Evolutionary conservation across 164 flowering plant species (phyloP).

Genomic region (Liquidambar formosana): DNA sequence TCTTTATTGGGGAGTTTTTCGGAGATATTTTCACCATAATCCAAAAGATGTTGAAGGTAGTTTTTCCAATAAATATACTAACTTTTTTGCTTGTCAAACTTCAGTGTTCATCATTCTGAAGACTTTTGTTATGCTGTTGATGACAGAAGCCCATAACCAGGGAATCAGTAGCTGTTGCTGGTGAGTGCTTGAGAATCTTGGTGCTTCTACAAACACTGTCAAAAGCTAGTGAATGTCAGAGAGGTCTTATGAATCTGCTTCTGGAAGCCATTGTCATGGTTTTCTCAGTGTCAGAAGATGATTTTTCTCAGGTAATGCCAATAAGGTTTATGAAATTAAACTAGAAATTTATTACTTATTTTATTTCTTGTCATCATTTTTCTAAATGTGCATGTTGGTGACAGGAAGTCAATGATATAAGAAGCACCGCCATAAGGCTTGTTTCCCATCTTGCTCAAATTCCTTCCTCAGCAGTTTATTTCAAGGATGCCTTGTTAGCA

Average conservation of each 20-base stretch:
- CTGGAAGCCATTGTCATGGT: slow-evolving; percentile 71
- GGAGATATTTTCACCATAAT: slow-evolving; percentile 48
- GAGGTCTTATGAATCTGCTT: slow-evolving; percentile 59
- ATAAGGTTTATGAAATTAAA: not conserved
- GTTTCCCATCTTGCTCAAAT: slow-evolving; percentile 89
- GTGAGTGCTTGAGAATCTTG: slow-evolving; percentile 76
- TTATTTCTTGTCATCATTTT: not conserved
- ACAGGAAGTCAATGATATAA: slow-evolving; percentile 72
- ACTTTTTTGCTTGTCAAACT: not conserved
- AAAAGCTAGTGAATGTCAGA: slow-evolving; percentile 53
- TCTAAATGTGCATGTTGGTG: slow-evolving; percentile 5
- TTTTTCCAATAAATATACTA: not conserved
- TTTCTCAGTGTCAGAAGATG: slow-evolving; percentile 46
- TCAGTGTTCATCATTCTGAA: slow-evolving; percentile 6
- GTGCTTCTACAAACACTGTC: slow-evolving; percentile 74
- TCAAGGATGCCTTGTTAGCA: slow-evolving; percentile 75
- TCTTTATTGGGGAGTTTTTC: slow-evolving; percentile 64
- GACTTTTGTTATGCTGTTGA: slow-evolving; percentile 9
- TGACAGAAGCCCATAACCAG: slow-evolving; percentile 59
- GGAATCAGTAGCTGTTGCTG: slow-evolving; percentile 53
- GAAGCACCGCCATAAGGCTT: slow-evolving; percentile 56
- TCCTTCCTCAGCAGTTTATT: slow-evolving; percentile 62
- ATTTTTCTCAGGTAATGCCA: slow-evolving; percentile 48
- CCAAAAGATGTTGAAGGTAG: slow-evolving; percentile 56
- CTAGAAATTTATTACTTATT: not conserved